phyloP scores from a whole-genome alignment of 208 protist genomes.

The Trichomonas gallinae region DNA sequence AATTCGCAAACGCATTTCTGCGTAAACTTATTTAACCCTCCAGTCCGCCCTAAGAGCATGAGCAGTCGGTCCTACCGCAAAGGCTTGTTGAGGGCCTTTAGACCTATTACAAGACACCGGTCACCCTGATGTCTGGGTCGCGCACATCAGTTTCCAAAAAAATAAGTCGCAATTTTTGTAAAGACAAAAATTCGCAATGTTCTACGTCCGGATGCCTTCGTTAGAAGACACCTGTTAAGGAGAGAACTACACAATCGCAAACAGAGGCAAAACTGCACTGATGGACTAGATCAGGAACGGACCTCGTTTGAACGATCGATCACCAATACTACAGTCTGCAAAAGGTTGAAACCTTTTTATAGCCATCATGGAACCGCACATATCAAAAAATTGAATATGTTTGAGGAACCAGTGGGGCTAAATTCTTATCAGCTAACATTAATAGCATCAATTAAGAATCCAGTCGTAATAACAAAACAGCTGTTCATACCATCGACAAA shows the following conservation, averaged over 20 bases:
- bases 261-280: not conserved
- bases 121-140: not conserved
- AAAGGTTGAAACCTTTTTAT: not conserved
- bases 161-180: not conserved
- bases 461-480: not conserved
- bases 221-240: not conserved
- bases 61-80: not conserved
- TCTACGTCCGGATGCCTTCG: not conserved
- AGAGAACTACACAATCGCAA: not conserved
- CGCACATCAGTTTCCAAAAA: not conserved
- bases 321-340: not conserved
- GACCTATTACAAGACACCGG: not conserved
- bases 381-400: not conserved
- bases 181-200: not conserved
- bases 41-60: not conserved
- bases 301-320: not conserved
- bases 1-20: not conserved
- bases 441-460: not conserved
- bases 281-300: not conserved
- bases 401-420: not conserved
- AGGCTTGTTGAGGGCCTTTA: not conserved
- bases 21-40: no score
- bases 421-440: not conserved
- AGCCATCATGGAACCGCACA: not conserved
- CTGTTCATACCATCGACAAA: not conserved